phyloP scores from a whole-genome alignment of 2,329 filamentous ascomycete genomes.

The Fusarium sp. region DNA sequence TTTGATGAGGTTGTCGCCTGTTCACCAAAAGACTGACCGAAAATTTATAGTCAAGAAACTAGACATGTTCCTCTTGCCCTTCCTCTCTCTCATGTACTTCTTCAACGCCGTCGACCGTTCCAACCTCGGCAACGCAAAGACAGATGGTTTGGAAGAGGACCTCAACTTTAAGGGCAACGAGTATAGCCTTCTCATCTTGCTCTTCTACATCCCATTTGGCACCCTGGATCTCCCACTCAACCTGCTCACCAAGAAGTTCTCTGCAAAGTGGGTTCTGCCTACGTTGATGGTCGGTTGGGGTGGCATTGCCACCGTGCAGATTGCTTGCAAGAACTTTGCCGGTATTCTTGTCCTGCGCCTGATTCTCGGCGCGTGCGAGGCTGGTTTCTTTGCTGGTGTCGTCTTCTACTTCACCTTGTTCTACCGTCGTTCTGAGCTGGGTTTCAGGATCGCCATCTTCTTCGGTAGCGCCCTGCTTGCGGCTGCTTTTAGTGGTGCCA shows the following conservation, averaged over 20 bases:
- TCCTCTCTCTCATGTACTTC: neutral
- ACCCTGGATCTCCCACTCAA: slow-evolving; percentile 41
- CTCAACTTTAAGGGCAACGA: slow-evolving; percentile 9
- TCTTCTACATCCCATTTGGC: slow-evolving; percentile 49
- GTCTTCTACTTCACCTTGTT: neutral
- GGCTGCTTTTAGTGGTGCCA: slow-evolving; percentile 28
- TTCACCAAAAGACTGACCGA: neutral
- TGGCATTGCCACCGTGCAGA: slow-evolving; percentile 17
- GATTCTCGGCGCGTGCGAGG: neutral
- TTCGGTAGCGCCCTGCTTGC: neutral
- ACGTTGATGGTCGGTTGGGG: slow-evolving; percentile 41
- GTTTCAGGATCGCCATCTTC: slow-evolving; percentile 1
- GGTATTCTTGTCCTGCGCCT: neutral
- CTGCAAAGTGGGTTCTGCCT: slow-evolving; percentile 44
- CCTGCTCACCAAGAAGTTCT: slow-evolving; percentile 41
- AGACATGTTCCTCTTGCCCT: neutral
- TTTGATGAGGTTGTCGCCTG: neutral
- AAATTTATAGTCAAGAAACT: neutral
- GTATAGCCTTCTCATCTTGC: slow-evolving; percentile 43
- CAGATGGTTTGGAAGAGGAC: slow-evolving; percentile 3
- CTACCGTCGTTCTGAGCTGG: neutral
- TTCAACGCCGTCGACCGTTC: slow-evolving; percentile 5
- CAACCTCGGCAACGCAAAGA: slow-evolving; percentile 12
- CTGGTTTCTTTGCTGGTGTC: neutral
- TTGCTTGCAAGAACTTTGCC: neutral